Conservation (phyloP, 2,329 filamentous ascomycete species). For the Ceratocystis ficicola region DNA sequence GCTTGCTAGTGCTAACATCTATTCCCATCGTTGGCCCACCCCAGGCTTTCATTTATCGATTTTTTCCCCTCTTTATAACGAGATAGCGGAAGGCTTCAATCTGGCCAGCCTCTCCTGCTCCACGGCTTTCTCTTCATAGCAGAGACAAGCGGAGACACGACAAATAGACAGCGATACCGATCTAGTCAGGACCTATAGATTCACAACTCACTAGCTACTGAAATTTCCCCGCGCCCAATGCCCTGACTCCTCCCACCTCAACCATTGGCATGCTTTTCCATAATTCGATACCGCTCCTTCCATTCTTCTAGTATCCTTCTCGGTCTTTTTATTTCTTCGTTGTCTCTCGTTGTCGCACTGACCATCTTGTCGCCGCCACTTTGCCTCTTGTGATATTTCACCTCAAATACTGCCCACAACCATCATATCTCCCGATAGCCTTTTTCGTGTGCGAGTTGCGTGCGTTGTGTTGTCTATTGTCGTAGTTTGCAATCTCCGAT, state of each 20-base stretch:
- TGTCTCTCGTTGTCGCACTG: constrained; percentile 2
- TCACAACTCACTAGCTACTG: neutral
- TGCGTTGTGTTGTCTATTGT: neutral
- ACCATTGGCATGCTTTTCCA: neutral
- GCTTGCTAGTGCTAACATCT: too few species aligned
- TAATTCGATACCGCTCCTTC: neutral
- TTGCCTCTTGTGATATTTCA: constrained; percentile 11
- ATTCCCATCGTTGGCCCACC: too few species aligned
- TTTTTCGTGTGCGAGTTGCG: neutral
- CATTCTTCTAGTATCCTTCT: neutral
- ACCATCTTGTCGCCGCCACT: constrained; percentile 1
- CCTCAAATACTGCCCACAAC: constrained; percentile 5
- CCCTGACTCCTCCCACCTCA: neutral
- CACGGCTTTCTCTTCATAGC: neutral
- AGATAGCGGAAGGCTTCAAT: neutral
- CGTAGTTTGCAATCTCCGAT: neutral
- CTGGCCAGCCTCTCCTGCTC: neutral
- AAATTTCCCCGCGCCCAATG: constrained; percentile 10
- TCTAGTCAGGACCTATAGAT: neutral
- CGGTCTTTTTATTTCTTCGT: constrained; percentile 10
- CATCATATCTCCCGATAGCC: constrained; percentile 3
- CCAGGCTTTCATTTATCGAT: neutral
- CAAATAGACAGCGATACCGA: neutral
- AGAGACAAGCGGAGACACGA: neutral
- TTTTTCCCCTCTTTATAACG: neutral